phyloP scores from a whole-genome alignment of 768 basidiomycete species.

The Scleroderma bovista region DNA sequence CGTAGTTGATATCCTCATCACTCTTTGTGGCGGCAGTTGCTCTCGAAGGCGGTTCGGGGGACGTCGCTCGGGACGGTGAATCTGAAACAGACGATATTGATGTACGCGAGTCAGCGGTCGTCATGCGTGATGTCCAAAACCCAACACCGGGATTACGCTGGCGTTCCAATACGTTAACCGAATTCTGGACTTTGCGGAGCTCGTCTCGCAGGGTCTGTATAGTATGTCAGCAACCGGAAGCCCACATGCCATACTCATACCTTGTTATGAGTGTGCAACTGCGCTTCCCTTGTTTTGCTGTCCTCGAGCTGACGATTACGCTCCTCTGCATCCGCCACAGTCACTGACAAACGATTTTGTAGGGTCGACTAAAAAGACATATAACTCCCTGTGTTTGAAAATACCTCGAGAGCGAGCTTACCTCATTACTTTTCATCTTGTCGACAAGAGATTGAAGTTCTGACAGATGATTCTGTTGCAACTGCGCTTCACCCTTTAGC shows the following conservation, averaged over 20 bases:
- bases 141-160: slow-evolving; percentile 93
- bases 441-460: slow-evolving; percentile 49
- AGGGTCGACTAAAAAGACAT: slow-evolving; percentile 35
- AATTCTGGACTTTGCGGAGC: slow-evolving; percentile 91
- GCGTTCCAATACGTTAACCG: slow-evolving; percentile 81
- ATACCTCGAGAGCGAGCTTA: slow-evolving; percentile 27
- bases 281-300: slow-evolving; percentile 57
- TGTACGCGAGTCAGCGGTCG: slow-evolving; percentile 29
- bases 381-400: background rate
- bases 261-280: slow-evolving; percentile 74
- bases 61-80: slow-evolving; percentile 29
- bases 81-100: slow-evolving; percentile 41
- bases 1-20: slow-evolving; percentile 92
- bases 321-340: slow-evolving; percentile 40
- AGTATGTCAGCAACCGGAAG: slow-evolving; percentile 4
- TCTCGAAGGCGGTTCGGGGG: slow-evolving; percentile 32
- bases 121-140: slow-evolving; percentile 67
- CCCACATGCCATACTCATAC: slow-evolving; percentile 32
- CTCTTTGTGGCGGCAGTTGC: slow-evolving; percentile 31
- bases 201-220: slow-evolving; percentile 85
- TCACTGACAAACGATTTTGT: slow-evolving; percentile 44
- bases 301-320: slow-evolving; percentile 75
- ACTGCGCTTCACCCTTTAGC: slow-evolving; percentile 42
- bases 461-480: slow-evolving; percentile 47
- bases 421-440: slow-evolving; percentile 57